A percentile compares a stretch with the other conserved stretches of the same genome.
Conservation (phyloP, 2,329 filamentous ascomycete genomes). For the Fusarium denticulatum region DNA sequence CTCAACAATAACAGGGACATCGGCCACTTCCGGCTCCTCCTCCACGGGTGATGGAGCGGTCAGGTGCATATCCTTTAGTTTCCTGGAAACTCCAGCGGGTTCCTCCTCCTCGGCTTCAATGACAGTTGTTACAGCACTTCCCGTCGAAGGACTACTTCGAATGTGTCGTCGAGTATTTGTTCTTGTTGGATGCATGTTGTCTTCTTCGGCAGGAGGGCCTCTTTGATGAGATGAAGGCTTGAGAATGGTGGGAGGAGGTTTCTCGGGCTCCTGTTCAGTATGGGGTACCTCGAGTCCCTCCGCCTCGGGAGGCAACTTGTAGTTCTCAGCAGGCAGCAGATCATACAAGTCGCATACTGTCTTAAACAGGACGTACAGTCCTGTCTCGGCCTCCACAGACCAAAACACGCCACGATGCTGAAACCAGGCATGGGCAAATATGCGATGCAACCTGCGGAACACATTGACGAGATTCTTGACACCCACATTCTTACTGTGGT, state of each 20-base stretch:
- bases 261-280: conserved; percentile 54
- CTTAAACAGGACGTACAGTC: conserved; percentile 96
- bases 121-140: conserved; percentile 82
- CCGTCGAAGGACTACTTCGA: conserved; percentile 81
- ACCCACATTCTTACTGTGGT: conserved; percentile 70
- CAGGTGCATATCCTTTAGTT: conserved; percentile 59
- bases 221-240: conserved; percentile 48
- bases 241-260: conserved; percentile 49
- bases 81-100: conserved; percentile 56
- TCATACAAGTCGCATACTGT: conserved; percentile 93
- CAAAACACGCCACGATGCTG: conserved; percentile 96
- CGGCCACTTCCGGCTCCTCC: conserved; percentile 52
- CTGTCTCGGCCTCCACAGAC: conserved; percentile 90
- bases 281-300: conserved; percentile 76
- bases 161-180: conserved; percentile 85
- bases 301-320: conserved; percentile 92
- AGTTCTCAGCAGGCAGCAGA: conserved; percentile 91
- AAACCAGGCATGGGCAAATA: conserved; percentile 99
- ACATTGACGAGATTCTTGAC: conserved; percentile 92
- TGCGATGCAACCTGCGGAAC: conserved; percentile 91
- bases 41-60: conserved; percentile 69
- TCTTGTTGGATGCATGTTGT: conserved; percentile 63
- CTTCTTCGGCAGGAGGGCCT: conserved; percentile 52
- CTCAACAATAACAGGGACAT: conserved; percentile 56
- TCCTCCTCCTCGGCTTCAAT: conserved; percentile 86